phyloP scores from a whole-genome alignment of 768 basidiomycete species.

The Lactarius sp. region DNA sequence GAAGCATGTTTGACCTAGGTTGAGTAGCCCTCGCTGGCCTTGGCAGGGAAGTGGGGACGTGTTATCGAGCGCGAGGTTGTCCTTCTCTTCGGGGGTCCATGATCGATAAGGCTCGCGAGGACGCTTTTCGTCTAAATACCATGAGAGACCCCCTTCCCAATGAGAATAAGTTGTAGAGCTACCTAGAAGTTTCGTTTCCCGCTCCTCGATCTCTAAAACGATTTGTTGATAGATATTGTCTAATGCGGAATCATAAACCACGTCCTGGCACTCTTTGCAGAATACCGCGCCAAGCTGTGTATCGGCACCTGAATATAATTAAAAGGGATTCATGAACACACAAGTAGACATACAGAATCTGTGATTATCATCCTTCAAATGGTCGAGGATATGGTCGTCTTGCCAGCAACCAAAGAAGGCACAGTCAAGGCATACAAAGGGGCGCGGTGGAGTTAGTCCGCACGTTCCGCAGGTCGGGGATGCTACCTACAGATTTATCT shows the following conservation, averaged over 20 bases:
- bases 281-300: slow-evolving; percentile 67
- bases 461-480: slow-evolving; percentile 64
- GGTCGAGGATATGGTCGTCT: slow-evolving; percentile 49
- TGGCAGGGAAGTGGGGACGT: slow-evolving; percentile 62
- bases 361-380: slow-evolving; percentile 56
- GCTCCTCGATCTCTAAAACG: slow-evolving; percentile 54
- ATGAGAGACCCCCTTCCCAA: slow-evolving; percentile 30
- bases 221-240: slow-evolving; percentile 43
- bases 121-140: slow-evolving; percentile 31
- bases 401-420: slow-evolving; percentile 66
- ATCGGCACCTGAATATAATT: slow-evolving; percentile 55
- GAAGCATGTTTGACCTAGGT: slow-evolving; percentile 92
- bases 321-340: neutral
- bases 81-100: slow-evolving; percentile 45
- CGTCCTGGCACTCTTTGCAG: slow-evolving; percentile 70
- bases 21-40: slow-evolving; percentile 79
- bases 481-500: slow-evolving; percentile 38
- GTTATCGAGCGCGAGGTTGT: slow-evolving; percentile 44
- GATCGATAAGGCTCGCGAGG: slow-evolving; percentile 44
- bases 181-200: slow-evolving; percentile 58
- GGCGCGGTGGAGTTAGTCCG: slow-evolving; percentile 48
- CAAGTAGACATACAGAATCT: slow-evolving; percentile 51
- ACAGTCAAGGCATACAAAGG: slow-evolving; percentile 73
- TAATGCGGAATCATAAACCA: slow-evolving; percentile 56
- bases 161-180: slow-evolving; percentile 5